Conservation (phyloP, 2,329 filamentous ascomycete species). For the Microsporum audouinii region DNA sequence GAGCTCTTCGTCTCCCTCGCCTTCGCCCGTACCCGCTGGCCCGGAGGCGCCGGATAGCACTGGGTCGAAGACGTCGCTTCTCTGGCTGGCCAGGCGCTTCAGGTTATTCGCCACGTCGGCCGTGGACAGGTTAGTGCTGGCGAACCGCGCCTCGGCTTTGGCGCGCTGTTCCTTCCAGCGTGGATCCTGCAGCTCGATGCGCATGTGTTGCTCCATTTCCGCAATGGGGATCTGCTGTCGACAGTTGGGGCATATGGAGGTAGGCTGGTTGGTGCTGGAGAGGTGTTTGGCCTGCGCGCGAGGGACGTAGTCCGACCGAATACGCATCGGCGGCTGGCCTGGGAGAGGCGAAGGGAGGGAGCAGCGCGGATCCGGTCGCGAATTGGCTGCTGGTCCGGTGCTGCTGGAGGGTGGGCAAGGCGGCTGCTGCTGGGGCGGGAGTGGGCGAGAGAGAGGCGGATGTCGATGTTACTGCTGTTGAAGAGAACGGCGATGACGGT, state of each 20-base stretch:
- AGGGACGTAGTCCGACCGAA: constrained; percentile 85
- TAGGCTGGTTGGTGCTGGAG: constrained; percentile 49
- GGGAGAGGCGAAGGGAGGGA: constrained; percentile 27
- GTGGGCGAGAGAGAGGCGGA: constrained; percentile 33
- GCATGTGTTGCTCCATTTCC: constrained; percentile 85
- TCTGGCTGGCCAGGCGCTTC: constrained; percentile 83
- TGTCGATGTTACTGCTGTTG: constrained; percentile 43
- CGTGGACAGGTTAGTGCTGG: constrained; percentile 76
- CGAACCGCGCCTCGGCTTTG: constrained; percentile 72
- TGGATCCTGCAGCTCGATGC: constrained; percentile 86
- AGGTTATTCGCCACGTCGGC: constrained; percentile 85
- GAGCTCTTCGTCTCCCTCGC: constrained; percentile 61
- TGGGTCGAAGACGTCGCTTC: constrained; percentile 73
- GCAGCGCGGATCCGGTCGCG: constrained; percentile 41
- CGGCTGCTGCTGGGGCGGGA: constrained; percentile 53
- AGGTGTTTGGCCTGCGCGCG: constrained; percentile 63
- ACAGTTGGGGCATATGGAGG: constrained; percentile 79
- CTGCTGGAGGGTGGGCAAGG: constrained; percentile 50
- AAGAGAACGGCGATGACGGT: constrained; percentile 39
- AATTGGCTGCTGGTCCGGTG: neutral
- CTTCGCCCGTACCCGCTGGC: constrained; percentile 30
- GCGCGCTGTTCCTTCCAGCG: constrained; percentile 93
- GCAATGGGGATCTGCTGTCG: constrained; percentile 76
- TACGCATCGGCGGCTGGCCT: constrained; percentile 58
- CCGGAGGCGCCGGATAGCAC: constrained; percentile 13